Evolutionary conservation across 768 basidiomycete genomes (phyloP), one percentile per base, ranked within the genome.

Genomic region (Pleurotus sapidus): DNA sequence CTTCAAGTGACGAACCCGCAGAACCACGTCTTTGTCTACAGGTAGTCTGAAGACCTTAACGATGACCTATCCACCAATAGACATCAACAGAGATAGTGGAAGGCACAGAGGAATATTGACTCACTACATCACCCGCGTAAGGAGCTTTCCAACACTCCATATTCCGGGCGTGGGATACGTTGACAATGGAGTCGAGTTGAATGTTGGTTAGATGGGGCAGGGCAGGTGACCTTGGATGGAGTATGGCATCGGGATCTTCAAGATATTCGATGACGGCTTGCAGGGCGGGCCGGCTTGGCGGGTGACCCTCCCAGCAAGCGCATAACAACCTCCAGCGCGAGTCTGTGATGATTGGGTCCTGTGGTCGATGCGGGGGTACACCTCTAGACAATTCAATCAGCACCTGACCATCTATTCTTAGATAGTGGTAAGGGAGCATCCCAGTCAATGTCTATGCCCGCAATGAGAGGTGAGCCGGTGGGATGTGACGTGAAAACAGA

Each of bases 351-450:
- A 18, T 30, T 3, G 15, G 4, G 23, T 55, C 42, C 18, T 15
- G 6, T 12, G 58, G 58, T 30, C 51, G 50, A 34, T 39, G 39
- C 8, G 57, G 57, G n/a, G 20, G 12, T 2, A 45, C 42, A 17
- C 50, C 42, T 30, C 46, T 43, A 50, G 42, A 24, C 23, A 59
- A 30, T 20, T 55, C 42, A 25, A 55, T 14, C 5, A 56, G 46
- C 17, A 55, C 42, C 8, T 46, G n/a, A 20, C 53, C 55, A 40
- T 59, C 58, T 14, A 18, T n/a, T 5, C 30, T 54, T 30, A 59
- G 23, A 38, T 55, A 47, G 24, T 59, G 54, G 27, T 59, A 59
- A 7, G 58, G 58, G 6, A 59, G 37, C 25, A 39, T 25, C 27
- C 46, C 54, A n/a, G 58, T 34, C 12, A 59, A 54, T 14, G 47